Percentiles rank a stretch among this genome's conserved stretches.
phyloP scores from a whole-genome alignment of 345 rosid species.

The Lenwebbia sp. region DNA sequence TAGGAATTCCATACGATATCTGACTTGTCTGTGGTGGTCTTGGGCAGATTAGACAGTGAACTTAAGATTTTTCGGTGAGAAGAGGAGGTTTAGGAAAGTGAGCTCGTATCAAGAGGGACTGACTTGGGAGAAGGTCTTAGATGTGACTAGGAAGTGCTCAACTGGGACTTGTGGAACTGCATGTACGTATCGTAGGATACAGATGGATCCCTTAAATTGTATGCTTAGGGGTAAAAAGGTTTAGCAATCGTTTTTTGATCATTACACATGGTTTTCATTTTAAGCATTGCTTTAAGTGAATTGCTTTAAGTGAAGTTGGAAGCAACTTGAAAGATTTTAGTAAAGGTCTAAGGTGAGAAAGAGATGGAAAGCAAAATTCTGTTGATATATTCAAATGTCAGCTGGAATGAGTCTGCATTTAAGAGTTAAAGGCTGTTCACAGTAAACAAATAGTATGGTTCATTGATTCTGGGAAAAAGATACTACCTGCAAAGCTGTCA shows the following conservation, averaged over 20 bases:
- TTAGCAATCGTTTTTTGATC: background rate
- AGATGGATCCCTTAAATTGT: background rate
- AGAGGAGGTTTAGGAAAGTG: background rate
- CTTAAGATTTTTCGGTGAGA: background rate
- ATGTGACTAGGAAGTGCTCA: background rate
- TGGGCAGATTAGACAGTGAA: background rate
- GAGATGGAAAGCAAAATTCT: background rate
- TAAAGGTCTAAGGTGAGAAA: background rate
- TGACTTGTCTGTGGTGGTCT: background rate
- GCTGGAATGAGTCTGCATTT: background rate
- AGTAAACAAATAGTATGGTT: background rate
- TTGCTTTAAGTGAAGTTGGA: background rate
- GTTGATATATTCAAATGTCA: background rate
- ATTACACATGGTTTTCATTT: background rate
- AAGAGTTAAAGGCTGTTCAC: background rate
- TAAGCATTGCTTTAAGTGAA: background rate
- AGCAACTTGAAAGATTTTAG: background rate
- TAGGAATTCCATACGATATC: background rate
- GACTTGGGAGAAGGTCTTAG: background rate
- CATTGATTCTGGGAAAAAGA: background rate
- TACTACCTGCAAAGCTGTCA: background rate
- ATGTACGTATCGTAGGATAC: background rate
- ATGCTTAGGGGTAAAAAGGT: background rate
- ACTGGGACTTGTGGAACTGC: background rate
- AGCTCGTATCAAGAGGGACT: background rate